These are phyloP conservation scores for Rhypophila decipiens DNA, from an alignment of 495 filamentous ascomycete species.

Conservation along the genomic window DNA sequence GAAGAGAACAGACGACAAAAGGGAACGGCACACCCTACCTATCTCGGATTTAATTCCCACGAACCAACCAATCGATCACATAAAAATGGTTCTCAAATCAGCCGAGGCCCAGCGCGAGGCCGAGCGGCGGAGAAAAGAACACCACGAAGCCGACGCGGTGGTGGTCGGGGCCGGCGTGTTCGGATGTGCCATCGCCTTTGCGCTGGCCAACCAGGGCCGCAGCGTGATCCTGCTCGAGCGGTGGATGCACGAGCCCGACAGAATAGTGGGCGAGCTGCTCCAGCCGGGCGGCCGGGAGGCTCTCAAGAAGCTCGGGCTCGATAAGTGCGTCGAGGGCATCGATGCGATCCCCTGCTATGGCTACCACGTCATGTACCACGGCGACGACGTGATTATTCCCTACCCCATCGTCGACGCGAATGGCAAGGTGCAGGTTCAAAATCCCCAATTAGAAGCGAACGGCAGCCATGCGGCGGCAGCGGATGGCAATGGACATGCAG, in stretches of 20 bases:
- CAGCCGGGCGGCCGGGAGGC: constrained; percentile 88
- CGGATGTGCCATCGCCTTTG: constrained; percentile 79
- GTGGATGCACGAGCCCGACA: constrained; percentile 87
- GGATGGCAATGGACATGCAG: constrained; percentile 8
- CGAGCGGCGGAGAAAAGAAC: constrained; percentile 32
- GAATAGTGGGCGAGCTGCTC: constrained; percentile 92
- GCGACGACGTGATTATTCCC: constrained; percentile 67
- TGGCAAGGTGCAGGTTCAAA: constrained; percentile 14
- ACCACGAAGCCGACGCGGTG: constrained; percentile 64
- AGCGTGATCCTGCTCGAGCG: constrained; percentile 86
- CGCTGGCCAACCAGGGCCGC: constrained; percentile 76
- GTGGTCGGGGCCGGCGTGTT: constrained; percentile 87
- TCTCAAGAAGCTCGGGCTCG: constrained; percentile 71
- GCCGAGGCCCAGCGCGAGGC: constrained; percentile 27
- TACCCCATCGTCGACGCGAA: constrained; percentile 49
- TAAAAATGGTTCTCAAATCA: too few relatives aligned
- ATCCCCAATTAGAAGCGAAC: too few relatives aligned
- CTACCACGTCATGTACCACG: constrained; percentile 82
- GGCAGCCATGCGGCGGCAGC: background rate
- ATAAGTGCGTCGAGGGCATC: constrained; percentile 79
- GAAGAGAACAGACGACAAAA: too few relatives aligned
- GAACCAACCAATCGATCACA: too few relatives aligned
- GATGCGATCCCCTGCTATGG: constrained; percentile 77
- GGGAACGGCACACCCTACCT: too few relatives aligned
- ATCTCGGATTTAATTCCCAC: too few relatives aligned